Evolutionary conservation across 352 stramenopile genomes (phyloP).

Genomic region (Chrysophaeum taylorii): DNA sequence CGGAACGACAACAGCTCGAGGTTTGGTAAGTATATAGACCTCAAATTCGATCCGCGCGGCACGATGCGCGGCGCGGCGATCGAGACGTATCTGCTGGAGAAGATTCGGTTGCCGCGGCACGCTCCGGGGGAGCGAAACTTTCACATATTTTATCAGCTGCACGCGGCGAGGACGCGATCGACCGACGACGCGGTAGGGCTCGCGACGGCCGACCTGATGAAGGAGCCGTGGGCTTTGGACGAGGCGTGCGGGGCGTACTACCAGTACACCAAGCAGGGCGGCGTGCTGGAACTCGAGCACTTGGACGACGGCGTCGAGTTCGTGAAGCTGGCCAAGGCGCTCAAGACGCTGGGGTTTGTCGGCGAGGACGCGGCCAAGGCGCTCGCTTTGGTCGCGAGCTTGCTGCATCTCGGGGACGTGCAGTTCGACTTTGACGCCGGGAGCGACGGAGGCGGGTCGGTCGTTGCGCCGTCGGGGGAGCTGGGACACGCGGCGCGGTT

Average conservation of each 20-base stretch:
- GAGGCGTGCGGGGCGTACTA: background rate
- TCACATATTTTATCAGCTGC: slow-evolving; percentile 88
- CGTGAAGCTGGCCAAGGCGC: slow-evolving; percentile 16
- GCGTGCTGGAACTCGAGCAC: background rate
- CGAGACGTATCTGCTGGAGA: slow-evolving; percentile 78
- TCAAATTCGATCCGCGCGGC: slow-evolving; percentile 61
- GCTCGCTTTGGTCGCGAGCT: slow-evolving; percentile 41
- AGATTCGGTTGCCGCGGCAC: slow-evolving; percentile 80
- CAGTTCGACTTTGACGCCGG: slow-evolving; percentile 36
- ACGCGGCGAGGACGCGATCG: slow-evolving; percentile 52
- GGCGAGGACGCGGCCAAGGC: slow-evolving; percentile 19
- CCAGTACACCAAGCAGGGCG: background rate
- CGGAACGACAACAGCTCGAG: slow-evolving; percentile 88
- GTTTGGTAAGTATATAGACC: slow-evolving; percentile 91
- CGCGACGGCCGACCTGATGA: background rate
- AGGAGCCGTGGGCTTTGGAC: background rate
- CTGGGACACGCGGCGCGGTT: background rate
- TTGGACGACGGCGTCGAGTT: slow-evolving; percentile 13
- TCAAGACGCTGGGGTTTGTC: slow-evolving; percentile 29
- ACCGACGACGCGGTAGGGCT: slow-evolving; percentile 57
- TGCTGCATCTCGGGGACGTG: slow-evolving; percentile 65
- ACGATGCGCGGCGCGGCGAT: slow-evolving; percentile 50
- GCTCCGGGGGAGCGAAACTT: slow-evolving; percentile 81
- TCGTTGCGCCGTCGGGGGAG: background rate
- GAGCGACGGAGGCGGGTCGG: slow-evolving; percentile 12